A percentile compares a stretch with the other conserved stretches of the same genome.
Conservation (phyloP, 129 eudicot genomes). For the sunflower (Helianthus annuus) region DNA sequence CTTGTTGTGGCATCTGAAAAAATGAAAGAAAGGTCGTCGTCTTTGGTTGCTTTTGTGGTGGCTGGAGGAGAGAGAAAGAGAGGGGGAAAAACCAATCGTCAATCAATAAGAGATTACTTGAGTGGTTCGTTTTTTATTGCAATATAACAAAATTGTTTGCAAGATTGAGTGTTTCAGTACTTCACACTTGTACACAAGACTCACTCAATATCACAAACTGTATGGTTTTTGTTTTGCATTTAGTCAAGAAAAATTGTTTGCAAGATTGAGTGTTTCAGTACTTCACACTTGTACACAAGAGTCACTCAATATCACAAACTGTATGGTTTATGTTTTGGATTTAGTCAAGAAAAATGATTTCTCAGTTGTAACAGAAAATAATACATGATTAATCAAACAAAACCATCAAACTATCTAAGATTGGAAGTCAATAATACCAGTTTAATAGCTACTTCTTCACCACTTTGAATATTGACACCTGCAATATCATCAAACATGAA, state of each 20-base stretch:
- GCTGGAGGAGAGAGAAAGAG: too few species aligned
- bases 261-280: too few species aligned
- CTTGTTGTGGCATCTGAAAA: too few species aligned
- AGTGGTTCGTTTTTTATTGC: not conserved
- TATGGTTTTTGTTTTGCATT: too few species aligned
- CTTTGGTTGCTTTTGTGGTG: too few species aligned
- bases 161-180: too few species aligned
- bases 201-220: too few species aligned
- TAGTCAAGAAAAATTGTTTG: too few species aligned
- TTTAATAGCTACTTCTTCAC: slow-evolving; percentile 97
- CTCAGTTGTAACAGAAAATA: not conserved
- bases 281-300: too few species aligned
- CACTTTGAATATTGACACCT: slow-evolving; percentile 91
- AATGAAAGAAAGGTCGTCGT: too few species aligned
- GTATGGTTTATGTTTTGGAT: not conserved
- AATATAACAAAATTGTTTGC: too few species aligned
- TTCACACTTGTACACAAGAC: too few species aligned
- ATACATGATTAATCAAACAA: slow-evolving; percentile 2
- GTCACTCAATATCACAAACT: slow-evolving; percentile 3
- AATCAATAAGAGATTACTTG: not conserved
- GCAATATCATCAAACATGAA: slow-evolving; percentile 28
- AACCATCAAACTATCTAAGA: not conserved
- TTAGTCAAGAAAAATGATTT: not conserved
- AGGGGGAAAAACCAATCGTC: not conserved
- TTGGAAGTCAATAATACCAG: slow-evolving; percentile 48